These are phyloP conservation scores for Scheffersomyces segobiensis DNA, from an alignment of 1,139 yeast genomes.

Conservation along the genomic window DNA sequence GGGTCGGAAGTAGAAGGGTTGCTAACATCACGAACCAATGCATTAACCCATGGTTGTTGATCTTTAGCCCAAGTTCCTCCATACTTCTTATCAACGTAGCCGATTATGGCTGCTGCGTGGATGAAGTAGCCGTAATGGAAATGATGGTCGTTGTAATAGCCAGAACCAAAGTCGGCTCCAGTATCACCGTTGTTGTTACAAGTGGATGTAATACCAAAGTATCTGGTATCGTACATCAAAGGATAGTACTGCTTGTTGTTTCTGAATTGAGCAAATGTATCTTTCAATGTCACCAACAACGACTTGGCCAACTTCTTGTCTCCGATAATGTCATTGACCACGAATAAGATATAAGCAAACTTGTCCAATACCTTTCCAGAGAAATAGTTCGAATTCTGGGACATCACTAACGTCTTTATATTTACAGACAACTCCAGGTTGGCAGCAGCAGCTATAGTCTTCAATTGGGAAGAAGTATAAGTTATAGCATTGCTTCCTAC, in stretches of 20 bases:
- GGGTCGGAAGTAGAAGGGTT: slow-evolving; percentile 63
- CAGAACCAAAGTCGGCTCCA: slow-evolving; percentile 52
- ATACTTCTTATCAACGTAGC: slow-evolving; percentile 57
- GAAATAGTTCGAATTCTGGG: slow-evolving; percentile 56
- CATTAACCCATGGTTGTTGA: slow-evolving; percentile 65
- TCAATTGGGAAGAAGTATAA: slow-evolving; percentile 54
- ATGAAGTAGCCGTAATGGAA: slow-evolving; percentile 80
- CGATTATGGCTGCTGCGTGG: slow-evolving; percentile 78
- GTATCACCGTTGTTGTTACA: slow-evolving; percentile 52
- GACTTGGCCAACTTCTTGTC: slow-evolving; percentile 51
- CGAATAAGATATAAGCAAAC: slow-evolving; percentile 69
- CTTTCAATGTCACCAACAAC: slow-evolving; percentile 51
- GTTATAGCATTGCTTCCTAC: slow-evolving; percentile 19
- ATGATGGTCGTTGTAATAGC: slow-evolving; percentile 75
- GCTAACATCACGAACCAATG: slow-evolving; percentile 72
- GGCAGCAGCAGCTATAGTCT: slow-evolving; percentile 54
- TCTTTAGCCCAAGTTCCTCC: slow-evolving; percentile 70
- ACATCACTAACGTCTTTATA: slow-evolving; percentile 49
- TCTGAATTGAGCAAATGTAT: slow-evolving; percentile 52
- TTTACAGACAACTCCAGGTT: slow-evolving; percentile 59
- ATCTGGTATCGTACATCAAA: slow-evolving; percentile 67
- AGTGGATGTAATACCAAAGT: slow-evolving; percentile 68
- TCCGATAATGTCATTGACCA: slow-evolving; percentile 58
- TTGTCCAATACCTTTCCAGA: slow-evolving; percentile 76
- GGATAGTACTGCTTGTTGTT: slow-evolving; percentile 56